Conservation (phyloP, 805 yeast genomes). For the Brettanomyces bruxellensis region DNA sequence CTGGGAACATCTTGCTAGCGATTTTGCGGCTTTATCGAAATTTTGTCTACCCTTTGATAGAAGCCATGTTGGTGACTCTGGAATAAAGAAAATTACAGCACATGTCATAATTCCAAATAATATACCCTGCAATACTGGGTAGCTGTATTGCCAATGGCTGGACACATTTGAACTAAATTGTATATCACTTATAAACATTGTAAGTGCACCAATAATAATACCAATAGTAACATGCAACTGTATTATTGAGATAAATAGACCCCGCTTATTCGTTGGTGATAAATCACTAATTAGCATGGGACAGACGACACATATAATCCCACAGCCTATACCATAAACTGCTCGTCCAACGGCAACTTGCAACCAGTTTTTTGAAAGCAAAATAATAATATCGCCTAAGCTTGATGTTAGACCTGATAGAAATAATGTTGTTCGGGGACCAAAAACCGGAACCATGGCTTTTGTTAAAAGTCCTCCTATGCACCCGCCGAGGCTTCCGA, state of each 20-base stretch:
- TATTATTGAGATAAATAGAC: constrained; percentile 22
- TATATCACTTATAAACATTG: constrained; percentile 12
- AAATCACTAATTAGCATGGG: constrained; percentile 30
- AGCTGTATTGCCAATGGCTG: constrained; percentile 14
- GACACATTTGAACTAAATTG: background rate
- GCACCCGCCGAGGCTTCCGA: constrained; percentile 23
- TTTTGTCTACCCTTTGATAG: constrained; percentile 6
- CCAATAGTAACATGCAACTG: constrained; percentile 28
- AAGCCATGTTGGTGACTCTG: constrained; percentile 28
- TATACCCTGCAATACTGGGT: constrained; percentile 16
- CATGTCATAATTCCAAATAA: constrained; percentile 8
- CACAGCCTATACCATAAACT: constrained; percentile 24
- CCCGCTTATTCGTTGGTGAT: constrained; percentile 22
- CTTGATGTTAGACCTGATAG: constrained; percentile 14
- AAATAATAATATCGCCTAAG: constrained; percentile 13
- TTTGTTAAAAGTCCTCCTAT: constrained; percentile 24
- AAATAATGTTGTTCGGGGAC: constrained; percentile 17
- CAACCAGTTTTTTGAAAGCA: constrained; percentile 15
- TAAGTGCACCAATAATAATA: constrained; percentile 22
- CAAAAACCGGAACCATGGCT: constrained; percentile 16
- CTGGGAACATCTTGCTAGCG: constrained; percentile 14
- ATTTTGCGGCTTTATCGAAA: constrained; percentile 8
- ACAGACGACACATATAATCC: constrained; percentile 23
- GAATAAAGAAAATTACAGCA: constrained; percentile 19
- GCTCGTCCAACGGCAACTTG: constrained; percentile 21